Conservation (phyloP, 2,329 filamentous ascomycete species). For the Sporothrix phasma region DNA sequence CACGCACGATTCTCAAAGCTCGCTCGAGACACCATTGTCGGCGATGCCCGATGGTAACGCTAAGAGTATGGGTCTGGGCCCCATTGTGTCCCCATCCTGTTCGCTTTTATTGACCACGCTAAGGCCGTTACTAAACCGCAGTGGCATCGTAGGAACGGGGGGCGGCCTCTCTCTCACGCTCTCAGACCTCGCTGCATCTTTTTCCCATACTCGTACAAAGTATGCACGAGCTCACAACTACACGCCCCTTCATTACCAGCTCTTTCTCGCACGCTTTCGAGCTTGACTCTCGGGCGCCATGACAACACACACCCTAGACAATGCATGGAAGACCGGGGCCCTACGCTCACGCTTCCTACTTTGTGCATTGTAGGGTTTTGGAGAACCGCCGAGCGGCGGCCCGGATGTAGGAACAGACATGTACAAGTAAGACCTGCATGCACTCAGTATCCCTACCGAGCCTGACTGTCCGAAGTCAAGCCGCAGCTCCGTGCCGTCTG, state of each 20-base stretch:
- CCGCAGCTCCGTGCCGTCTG: neutral
- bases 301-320: neutral
- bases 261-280: too few species aligned
- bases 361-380: too few species aligned
- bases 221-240: neutral
- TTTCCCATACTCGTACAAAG: too few species aligned
- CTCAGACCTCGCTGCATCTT: too few species aligned
- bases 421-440: too few species aligned
- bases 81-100: neutral
- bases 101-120: neutral
- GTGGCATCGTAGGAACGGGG: neutral
- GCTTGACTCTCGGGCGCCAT: too few species aligned
- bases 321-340: neutral
- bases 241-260: neutral
- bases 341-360: neutral
- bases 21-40: neutral
- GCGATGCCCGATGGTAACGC: neutral
- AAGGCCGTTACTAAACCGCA: neutral
- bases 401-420: too few species aligned
- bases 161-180: neutral
- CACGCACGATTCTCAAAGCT: too few species aligned
- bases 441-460: neutral
- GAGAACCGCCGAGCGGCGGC: too few species aligned
- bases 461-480: neutral
- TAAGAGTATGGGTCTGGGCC: neutral